These are phyloP conservation scores for Cryptosporidium andersoni DNA, from an alignment of 169 alveolate genomes.

Conservation along the genomic window DNA sequence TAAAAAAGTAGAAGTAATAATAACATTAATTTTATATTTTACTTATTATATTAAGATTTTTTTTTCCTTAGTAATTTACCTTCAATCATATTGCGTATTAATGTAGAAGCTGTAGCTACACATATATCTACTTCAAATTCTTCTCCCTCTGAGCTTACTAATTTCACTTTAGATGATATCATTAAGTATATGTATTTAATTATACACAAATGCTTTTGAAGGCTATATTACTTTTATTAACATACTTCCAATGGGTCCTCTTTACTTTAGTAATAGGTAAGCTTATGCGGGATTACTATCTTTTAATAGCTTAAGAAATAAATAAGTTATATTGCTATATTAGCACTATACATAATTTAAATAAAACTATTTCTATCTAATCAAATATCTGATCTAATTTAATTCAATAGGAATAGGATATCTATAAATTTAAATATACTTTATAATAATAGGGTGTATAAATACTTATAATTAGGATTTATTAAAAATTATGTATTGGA, in stretches of 20 bases:
- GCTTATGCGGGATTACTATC: not conserved
- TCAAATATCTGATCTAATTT: not conserved
- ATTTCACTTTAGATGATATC: conserved; percentile 78
- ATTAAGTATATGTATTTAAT: not conserved
- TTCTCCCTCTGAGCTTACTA: conserved; percentile 89
- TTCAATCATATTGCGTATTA: conserved; percentile 88
- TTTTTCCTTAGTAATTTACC: conserved; percentile 74
- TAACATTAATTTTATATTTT: not conserved
- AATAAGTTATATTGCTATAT: too few relatives aligned
- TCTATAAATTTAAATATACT: not conserved
- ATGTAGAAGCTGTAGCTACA: conserved; percentile 86
- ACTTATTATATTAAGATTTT: not conserved
- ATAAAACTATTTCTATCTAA: too few relatives aligned
- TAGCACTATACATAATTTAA: too few relatives aligned
- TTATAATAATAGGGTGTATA: not conserved
- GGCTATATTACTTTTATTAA: too few relatives aligned
- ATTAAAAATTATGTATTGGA: not conserved
- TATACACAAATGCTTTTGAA: not conserved
- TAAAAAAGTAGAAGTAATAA: conserved; percentile 22
- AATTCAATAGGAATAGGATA: not conserved
- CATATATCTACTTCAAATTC: conserved; percentile 87
- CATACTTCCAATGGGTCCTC: too few relatives aligned
- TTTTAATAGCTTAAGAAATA: not conserved
- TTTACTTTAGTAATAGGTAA: not conserved
- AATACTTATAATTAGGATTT: not conserved